phyloP scores from a whole-genome alignment of 169 alveolate species.

The Plasmodium sp. region DNA sequence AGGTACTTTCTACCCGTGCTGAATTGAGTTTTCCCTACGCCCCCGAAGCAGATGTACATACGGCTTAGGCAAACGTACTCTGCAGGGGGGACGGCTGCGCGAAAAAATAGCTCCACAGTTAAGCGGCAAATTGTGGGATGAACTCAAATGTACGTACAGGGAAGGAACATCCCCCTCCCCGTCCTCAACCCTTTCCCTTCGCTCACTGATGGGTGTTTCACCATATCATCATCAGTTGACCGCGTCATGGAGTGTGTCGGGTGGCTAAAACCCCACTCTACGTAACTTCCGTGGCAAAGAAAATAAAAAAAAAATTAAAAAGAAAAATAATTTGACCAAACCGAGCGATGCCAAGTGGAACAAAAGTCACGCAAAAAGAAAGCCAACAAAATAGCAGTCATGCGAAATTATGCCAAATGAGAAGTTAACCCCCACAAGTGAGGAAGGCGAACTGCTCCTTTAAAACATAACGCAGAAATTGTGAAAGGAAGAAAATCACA shows the following conservation, averaged over 20 bases:
- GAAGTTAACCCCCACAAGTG: neutral
- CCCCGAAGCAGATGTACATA: neutral
- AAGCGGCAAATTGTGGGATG: neutral
- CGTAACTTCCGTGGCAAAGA: neutral
- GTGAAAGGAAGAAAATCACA: neutral
- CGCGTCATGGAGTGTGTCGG: neutral
- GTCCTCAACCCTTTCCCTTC: neutral
- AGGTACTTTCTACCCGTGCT: neutral
- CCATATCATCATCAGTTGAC: neutral
- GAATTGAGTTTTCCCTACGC: neutral
- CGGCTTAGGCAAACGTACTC: neutral
- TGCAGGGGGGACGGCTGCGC: neutral
- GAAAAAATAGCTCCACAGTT: neutral
- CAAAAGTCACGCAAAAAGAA: neutral
- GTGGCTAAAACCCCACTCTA: neutral
- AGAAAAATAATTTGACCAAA: too few species aligned
- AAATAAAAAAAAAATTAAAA: too few species aligned
- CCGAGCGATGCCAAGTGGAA: neutral
- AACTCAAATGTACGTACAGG: neutral
- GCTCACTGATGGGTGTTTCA: neutral
- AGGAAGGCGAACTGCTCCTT: neutral
- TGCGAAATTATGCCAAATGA: neutral
- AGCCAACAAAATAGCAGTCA: neutral
- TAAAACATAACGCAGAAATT: neutral
- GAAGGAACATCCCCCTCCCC: neutral